Percentiles rank a stretch among this genome's conserved stretches.
These are phyloP conservation scores for Jackrogersella minutella DNA, from an alignment of 495 filamentous ascomycete genomes.

Conservation along the genomic window DNA sequence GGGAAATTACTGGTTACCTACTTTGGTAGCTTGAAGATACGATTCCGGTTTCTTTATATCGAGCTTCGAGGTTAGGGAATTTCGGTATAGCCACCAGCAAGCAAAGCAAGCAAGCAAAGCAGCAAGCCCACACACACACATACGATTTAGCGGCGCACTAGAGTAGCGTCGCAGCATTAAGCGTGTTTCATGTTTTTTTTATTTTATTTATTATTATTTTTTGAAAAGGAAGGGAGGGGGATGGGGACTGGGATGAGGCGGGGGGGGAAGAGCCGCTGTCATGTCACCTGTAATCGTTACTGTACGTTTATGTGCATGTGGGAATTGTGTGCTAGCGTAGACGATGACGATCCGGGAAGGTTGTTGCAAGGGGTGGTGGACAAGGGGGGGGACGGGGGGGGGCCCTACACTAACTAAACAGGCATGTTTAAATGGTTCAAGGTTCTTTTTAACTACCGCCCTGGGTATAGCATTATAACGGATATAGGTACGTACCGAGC, in stretches of 20 bases:
- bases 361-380: neutral
- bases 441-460: conserved; percentile 4
- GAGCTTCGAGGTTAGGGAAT: neutral
- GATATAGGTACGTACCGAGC: neutral
- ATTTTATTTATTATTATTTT: no score
- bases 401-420: neutral
- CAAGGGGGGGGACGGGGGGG: neutral
- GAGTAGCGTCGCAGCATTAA: conserved; percentile 40
- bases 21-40: conserved; percentile 21
- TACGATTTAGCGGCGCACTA: conserved; percentile 24
- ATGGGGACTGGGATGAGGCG: no score
- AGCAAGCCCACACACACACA: neutral
- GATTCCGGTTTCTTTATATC: conserved; percentile 37
- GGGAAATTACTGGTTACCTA: conserved; percentile 27
- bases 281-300: conserved; percentile 3
- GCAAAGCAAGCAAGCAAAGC: no score
- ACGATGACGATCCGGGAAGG: neutral
- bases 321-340: neutral
- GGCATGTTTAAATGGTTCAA: conserved; percentile 7
- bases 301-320: conserved; percentile 26
- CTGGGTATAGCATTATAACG: neutral
- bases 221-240: conserved; percentile 17
- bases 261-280: conserved; percentile 36
- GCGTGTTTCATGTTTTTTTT: conserved; percentile 43
- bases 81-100: neutral